phyloP scores from a whole-genome alignment of 441 rosid genomes.

The Syzygium syzygioides region DNA sequence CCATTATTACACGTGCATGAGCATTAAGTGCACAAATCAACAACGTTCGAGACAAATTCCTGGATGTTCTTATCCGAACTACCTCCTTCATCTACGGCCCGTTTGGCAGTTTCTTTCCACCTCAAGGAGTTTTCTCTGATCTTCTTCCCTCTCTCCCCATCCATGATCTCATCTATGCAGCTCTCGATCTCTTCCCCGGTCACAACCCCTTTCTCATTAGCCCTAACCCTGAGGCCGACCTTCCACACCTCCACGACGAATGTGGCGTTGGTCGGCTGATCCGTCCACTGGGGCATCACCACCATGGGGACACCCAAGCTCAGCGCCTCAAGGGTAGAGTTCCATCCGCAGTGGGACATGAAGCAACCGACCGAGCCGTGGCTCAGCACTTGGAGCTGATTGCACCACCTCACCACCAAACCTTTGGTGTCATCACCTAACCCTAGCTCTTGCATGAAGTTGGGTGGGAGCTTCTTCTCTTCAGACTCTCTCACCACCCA shows the following conservation, averaged over 20 bases:
- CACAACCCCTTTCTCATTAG: slow-evolving; percentile 9
- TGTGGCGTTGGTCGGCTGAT: background rate
- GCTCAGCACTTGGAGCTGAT: slow-evolving; percentile 3
- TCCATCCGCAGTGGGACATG: background rate
- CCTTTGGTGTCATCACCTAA: background rate
- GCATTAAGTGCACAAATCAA: background rate
- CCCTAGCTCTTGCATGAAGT: background rate
- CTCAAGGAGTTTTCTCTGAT: slow-evolving; percentile 29
- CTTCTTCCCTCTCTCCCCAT: slow-evolving; percentile 12
- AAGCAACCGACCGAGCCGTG: background rate
- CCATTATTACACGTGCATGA: background rate
- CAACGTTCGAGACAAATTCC: slow-evolving; percentile 17
- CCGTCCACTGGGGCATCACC: background rate
- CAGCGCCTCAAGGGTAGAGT: background rate
- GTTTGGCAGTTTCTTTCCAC: slow-evolving; percentile 24
- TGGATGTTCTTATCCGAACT: slow-evolving; percentile 28
- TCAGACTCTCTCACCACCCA: slow-evolving; percentile 1
- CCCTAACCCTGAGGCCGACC: slow-evolving; percentile 33
- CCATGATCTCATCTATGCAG: slow-evolving; percentile 26
- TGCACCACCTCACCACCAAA: background rate
- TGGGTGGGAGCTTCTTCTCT: background rate
- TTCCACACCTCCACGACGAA: background rate
- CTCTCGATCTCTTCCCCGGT: slow-evolving; percentile 29
- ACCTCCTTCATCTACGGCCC: slow-evolving; percentile 30
- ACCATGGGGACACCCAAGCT: background rate